Base-by-base conservation (phyloP, 2,329 filamentous ascomycete genomes). In the Blastomyces percursus region DNA sequence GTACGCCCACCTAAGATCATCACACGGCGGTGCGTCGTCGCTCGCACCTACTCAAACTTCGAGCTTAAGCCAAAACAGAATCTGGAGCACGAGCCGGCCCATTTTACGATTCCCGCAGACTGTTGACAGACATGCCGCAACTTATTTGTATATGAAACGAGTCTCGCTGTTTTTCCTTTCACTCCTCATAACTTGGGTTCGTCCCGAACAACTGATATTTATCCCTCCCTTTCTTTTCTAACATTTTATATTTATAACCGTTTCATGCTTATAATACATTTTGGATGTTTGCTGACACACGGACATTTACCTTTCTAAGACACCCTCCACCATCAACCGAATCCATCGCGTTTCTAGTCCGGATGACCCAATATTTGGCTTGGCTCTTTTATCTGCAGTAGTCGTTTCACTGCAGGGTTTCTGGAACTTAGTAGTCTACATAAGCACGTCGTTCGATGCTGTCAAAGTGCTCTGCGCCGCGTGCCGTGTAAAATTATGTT, bases 371-470 rank as follows among this genome's bases (percentile, higher is more conserved):
- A 81, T 79, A 16, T 80, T 86, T 35, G 77, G 80, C 0, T 81
- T 94, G 30, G 85, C 90, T 68, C 85, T 88, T 66, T 82, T 86
- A 66, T 86, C 87, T 27, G 85, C 88, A 0, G 81, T 90, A 50
- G 89, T 94, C 0, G 80, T 95, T 9, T 90, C 90, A 0, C 80
- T 91, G 0, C 90, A 95, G 71, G 90, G 90, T 0, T 89, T 92
- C 69, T 94, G 90, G 89, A 95, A 95, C 72, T 84, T 86, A 21
- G 73, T 89, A 63, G 90, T 95, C 67, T 95, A 94, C 74, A 75
- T 85, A 19, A 80, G 83, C 12, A 90, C 88, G 0, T 90, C 87
- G 6, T 84, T 61, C 35, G 16, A 50, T 40, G 56, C 60, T 32
- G 46, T 64, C 24, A 57, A 60, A 60, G 16, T 35, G 6, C 55